Conservation (phyloP, 306 rosid genomes). For the Hippophae tibetana region DNA sequence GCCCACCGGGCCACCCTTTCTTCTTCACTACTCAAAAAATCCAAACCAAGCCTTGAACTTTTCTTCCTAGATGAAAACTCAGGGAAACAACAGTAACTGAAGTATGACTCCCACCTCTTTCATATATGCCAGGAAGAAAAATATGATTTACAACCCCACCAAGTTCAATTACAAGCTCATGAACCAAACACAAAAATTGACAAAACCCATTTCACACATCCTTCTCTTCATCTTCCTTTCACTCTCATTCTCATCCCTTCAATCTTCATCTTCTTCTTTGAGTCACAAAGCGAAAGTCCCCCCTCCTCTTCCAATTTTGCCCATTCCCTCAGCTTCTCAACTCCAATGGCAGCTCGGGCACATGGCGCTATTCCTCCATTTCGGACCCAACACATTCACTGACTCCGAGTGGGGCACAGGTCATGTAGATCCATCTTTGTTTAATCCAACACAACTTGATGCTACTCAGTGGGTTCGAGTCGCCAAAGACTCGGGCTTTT, state of each 20-base stretch:
- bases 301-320: slow-evolving; percentile 79
- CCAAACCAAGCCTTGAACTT: no score
- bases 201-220: neutral
- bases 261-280: slow-evolving; percentile 13
- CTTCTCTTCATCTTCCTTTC: slow-evolving; percentile 6
- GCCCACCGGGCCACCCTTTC: no score
- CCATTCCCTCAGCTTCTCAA: slow-evolving; percentile 66
- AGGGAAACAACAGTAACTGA: no score
- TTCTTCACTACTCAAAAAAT: no score
- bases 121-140: no score
- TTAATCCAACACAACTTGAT: slow-evolving; percentile 56
- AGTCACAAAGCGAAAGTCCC: slow-evolving; percentile 14
- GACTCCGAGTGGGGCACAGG: slow-evolving; percentile 83
- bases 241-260: no score
- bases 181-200: no score
- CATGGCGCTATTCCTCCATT: slow-evolving; percentile 84
- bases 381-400: slow-evolving; percentile 83
- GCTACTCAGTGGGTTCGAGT: slow-evolving; percentile 74
- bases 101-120: no score
- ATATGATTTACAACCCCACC: no score
- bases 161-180: no score
- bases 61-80: no score
- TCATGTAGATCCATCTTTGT: slow-evolving; percentile 37
- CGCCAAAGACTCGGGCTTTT: slow-evolving; percentile 62
- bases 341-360: slow-evolving; percentile 68